Evolutionary conservation across 805 yeast genomes (phyloP).

Genomic region (Priceomyces haplophilus): DNA sequence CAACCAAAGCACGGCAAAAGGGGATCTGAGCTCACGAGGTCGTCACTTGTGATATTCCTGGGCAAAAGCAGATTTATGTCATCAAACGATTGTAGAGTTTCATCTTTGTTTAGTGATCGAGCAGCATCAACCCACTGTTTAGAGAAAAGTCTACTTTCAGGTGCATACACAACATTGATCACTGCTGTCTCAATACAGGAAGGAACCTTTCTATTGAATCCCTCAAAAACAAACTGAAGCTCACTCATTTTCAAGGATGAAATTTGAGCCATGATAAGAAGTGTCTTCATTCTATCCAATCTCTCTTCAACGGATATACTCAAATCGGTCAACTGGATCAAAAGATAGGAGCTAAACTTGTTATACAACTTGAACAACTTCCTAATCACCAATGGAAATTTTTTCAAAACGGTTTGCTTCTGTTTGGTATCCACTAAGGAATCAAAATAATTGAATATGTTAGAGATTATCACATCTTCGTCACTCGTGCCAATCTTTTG

Average conservation of each 20-base stretch:
- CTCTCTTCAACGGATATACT: conserved; percentile 58
- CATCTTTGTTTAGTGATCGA: conserved; percentile 17
- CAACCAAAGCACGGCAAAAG: conserved; percentile 89
- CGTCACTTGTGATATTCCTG: conserved; percentile 18
- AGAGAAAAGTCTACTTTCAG: conserved; percentile 72
- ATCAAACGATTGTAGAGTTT: conserved; percentile 17
- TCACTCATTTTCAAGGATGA: conserved; percentile 63
- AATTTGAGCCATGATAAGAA: conserved; percentile 63
- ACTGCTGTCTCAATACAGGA: conserved; percentile 83
- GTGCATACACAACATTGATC: conserved; percentile 68
- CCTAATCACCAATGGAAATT: conserved; percentile 68
- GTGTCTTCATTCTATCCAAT: conserved; percentile 62
- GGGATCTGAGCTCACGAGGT: conserved; percentile 38
- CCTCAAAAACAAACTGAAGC: conserved; percentile 40
- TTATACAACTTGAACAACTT: conserved; percentile 63
- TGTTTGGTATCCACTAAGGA: conserved; percentile 51
- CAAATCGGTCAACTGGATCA: conserved; percentile 61
- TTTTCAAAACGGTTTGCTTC: conserved; percentile 30
- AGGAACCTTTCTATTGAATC: conserved; percentile 49
- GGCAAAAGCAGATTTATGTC: conserved; percentile 34
- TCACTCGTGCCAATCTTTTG: conserved; percentile 42
- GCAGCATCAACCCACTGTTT: conserved; percentile 68
- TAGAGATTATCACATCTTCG: conserved; percentile 59
- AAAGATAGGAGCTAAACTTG: conserved; percentile 62
- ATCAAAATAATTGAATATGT: conserved; percentile 68